Evolutionary conservation across 2,329 filamentous ascomycete genomes (phyloP), one percentile per base, ranked within the genome.

Genomic region (Aspergillus brasiliensis): DNA sequence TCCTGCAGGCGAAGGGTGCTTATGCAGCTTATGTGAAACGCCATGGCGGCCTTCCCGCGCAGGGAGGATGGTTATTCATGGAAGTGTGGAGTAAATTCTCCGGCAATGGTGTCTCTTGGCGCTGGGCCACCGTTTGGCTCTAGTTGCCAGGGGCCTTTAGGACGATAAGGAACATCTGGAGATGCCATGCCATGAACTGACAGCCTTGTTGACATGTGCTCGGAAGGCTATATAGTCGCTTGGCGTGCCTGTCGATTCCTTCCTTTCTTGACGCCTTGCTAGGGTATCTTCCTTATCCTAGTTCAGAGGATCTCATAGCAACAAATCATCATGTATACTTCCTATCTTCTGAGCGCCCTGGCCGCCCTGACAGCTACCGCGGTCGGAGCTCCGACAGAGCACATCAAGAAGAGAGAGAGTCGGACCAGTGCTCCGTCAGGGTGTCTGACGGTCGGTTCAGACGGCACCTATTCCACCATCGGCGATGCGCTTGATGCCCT

Each of bases 401-500:
- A 21, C 2, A 42, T 69, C 5, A 48, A 27, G 2, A 62, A 65
- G 21, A 58, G 66, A 2, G 44, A 62, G 2, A 51, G 58, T 5
- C 62, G 68, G 25, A 67, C 60, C 0, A 67, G 60, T 17, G 63
- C 69, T 2, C 69, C 70, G 1, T 59, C 64, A 1, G 70, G 68
- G 2, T 72, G 71, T 56, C 55, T 71, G 8, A 69, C 64, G 0
- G 71, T 73, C 3, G 68, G 69, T 3, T 57, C 59, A 1, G 28
- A 37, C 15, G 67, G 63, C 1, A 65, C 57, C n/a, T 71, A 71
- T 51, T 61, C 63, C 2, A 70, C 60, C 1, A 67, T 76, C 27
- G 59, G 63, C 11, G 66, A 51, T 25, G 74, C 74, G 8, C 48
- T 76, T 4, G 51, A 51, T 13, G 70, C 68, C 0, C 65, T 76